Conservation (phyloP, 2,329 filamentous ascomycete genomes). For the Teratosphaeria pseudoeucalypti region DNA sequence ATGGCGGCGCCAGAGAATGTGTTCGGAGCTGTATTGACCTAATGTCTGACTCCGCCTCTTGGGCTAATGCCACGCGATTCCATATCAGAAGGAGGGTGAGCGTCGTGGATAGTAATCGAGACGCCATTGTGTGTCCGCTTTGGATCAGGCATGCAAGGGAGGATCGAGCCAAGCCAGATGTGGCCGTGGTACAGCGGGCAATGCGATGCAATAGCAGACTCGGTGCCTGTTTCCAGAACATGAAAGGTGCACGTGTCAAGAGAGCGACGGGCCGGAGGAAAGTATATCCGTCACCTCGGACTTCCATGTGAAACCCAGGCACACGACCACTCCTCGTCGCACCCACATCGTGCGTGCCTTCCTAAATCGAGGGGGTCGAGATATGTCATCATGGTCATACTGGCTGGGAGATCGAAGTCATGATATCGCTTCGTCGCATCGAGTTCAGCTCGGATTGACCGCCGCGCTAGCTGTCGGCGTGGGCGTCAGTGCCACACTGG, state of each 20-base stretch:
- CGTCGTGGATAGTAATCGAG: slow-evolving; percentile 7
- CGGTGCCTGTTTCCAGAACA: neutral
- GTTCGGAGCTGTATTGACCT: slow-evolving; percentile 27
- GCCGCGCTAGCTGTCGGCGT: slow-evolving; percentile 48
- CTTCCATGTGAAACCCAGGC: neutral
- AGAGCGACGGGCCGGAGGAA: neutral
- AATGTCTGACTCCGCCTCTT: slow-evolving; percentile 20
- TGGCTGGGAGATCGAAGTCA: slow-evolving; percentile 28
- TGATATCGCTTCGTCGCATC: slow-evolving; percentile 34
- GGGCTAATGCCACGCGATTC: slow-evolving; percentile 13
- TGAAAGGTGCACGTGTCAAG: neutral
- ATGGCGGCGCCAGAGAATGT: slow-evolving; percentile 53
- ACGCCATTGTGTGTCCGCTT: slow-evolving; percentile 10
- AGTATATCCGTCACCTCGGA: neutral
- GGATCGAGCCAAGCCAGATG: neutral
- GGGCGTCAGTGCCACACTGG: slow-evolving; percentile 44
- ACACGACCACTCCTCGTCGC: neutral
- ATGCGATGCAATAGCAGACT: neutral
- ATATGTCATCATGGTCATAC: slow-evolving; percentile 38
- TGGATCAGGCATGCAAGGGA: neutral
- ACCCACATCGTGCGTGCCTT: neutral
- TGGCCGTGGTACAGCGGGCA: neutral
- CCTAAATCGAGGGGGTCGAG: neutral
- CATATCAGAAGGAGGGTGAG: slow-evolving; percentile 20
- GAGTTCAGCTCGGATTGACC: slow-evolving; percentile 57